Conservation (phyloP, 2,329 filamentous ascomycete species). For the Cryoendolithus antarcticus region DNA sequence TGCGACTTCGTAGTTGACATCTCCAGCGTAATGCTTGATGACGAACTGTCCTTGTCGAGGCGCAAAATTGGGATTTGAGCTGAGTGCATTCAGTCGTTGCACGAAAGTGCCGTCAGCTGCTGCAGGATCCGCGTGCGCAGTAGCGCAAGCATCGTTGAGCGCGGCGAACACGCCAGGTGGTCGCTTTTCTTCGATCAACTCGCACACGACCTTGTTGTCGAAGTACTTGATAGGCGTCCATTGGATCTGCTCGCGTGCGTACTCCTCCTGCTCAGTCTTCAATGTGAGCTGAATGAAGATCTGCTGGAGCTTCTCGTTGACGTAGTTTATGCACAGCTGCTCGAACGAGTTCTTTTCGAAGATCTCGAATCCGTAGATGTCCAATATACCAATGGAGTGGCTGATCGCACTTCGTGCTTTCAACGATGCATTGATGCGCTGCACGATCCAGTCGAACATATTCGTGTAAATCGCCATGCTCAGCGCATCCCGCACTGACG, state of each 20-base stretch:
- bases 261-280: constrained; percentile 96
- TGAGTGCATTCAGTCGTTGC: constrained; percentile 80
- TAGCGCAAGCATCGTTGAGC: constrained; percentile 94
- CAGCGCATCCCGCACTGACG: constrained; percentile 76
- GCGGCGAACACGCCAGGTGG: constrained; percentile 90
- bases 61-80: constrained; percentile 75
- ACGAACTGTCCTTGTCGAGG: constrained; percentile 92
- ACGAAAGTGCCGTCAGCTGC: constrained; percentile 95
- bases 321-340: constrained; percentile 98
- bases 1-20: constrained; percentile 86
- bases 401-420: constrained; percentile 61
- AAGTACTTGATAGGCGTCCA: constrained; percentile 99
- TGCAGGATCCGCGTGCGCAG: constrained; percentile 88
- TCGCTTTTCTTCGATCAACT: constrained; percentile 82
- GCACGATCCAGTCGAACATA: constrained; percentile 96
- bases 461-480: constrained; percentile 96
- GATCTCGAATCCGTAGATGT: constrained; percentile 99
- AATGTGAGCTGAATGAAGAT: constrained; percentile 97
- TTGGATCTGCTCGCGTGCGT: constrained; percentile 86
- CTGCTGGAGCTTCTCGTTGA: constrained; percentile 97
- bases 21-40: constrained; percentile 96
- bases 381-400: constrained; percentile 89
- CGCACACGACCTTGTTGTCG: constrained; percentile 98
- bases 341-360: constrained; percentile 99
- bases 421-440: constrained; percentile 78